Percentiles rank a stretch among this genome's conserved stretches.
These are phyloP conservation scores for Cordyceps fumosorosea DNA, from an alignment of 2,329 filamentous ascomycete species.

Conservation along the genomic window DNA sequence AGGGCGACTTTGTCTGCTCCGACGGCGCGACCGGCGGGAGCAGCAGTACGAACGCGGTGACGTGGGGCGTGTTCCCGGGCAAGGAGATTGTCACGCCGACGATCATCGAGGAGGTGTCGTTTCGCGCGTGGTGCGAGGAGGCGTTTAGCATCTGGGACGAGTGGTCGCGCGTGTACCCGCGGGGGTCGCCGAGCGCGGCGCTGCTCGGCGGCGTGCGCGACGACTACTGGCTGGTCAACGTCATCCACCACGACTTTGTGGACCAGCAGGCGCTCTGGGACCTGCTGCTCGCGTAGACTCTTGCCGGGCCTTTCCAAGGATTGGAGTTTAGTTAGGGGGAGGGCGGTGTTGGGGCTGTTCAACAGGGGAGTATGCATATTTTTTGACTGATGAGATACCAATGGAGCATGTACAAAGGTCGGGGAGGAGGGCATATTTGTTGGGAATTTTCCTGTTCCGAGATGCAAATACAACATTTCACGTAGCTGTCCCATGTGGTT, in stretches of 20 bases:
- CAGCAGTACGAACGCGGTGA: slow-evolving; percentile 85
- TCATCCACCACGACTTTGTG: slow-evolving; percentile 75
- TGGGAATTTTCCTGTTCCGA: background rate
- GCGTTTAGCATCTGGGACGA: slow-evolving; percentile 93
- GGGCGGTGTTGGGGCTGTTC: background rate
- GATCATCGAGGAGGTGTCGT: slow-evolving; percentile 93
- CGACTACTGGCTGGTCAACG: slow-evolving; percentile 83
- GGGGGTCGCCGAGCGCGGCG: slow-evolving; percentile 61
- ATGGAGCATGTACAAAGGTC: background rate
- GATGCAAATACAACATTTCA: background rate
- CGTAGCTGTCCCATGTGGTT: no score
- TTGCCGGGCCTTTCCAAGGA: no score
- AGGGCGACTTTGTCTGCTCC: slow-evolving; percentile 72
- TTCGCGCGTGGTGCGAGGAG: slow-evolving; percentile 90
- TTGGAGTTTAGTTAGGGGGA: no score
- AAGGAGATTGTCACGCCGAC: slow-evolving; percentile 96
- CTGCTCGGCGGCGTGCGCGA: slow-evolving; percentile 61
- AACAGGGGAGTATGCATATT: background rate
- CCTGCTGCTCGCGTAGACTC: slow-evolving; percentile 36
- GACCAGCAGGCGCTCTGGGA: slow-evolving; percentile 68
- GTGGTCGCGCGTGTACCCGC: slow-evolving; percentile 85
- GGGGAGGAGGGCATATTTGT: background rate
- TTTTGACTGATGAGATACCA: background rate
- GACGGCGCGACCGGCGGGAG: slow-evolving; percentile 37
- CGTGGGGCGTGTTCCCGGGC: slow-evolving; percentile 90